A percentile compares a stretch with the other conserved stretches of the same genome.
These are phyloP conservation scores for Blastobotrys apis DNA, from an alignment of 1,139 yeast genomes.

Conservation along the genomic window DNA sequence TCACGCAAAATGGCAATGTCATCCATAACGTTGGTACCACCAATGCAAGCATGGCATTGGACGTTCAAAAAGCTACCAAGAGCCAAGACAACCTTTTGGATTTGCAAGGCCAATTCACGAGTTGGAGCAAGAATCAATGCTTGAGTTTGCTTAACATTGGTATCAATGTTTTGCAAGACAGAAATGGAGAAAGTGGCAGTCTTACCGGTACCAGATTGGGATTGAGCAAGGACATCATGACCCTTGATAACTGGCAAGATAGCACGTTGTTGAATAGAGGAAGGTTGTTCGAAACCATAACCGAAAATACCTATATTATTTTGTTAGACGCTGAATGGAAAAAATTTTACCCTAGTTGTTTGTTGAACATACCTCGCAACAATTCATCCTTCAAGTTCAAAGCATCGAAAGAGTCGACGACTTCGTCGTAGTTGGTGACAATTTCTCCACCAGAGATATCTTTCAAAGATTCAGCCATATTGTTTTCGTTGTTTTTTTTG, in stretches of 20 bases:
- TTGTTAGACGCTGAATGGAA: too few relatives aligned
- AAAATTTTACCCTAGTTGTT: too few relatives aligned
- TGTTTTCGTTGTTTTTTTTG: conserved; percentile 13
- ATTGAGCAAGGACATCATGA: conserved; percentile 91
- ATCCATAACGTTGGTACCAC: conserved; percentile 82
- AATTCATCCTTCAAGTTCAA: conserved; percentile 42
- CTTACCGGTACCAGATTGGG: conserved; percentile 97
- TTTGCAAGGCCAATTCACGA: conserved; percentile 87
- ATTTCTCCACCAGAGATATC: conserved; percentile 82
- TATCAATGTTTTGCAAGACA: conserved; percentile 74
- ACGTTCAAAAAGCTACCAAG: conserved; percentile 81
- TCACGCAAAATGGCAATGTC: conserved; percentile 67
- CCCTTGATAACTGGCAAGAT: conserved; percentile 89
- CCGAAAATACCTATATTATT: conserved; percentile 86
- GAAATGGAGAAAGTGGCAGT: conserved; percentile 96
- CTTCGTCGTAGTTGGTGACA: conserved; percentile 97
- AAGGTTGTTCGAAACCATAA: conserved; percentile 91
- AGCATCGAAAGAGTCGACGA: conserved; percentile 61
- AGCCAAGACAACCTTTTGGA: conserved; percentile 76
- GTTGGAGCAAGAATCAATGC: conserved; percentile 93
- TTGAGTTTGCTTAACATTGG: conserved; percentile 50
- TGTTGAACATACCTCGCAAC: conserved; percentile 41
- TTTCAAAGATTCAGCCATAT: conserved; percentile 54
- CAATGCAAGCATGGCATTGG: conserved; percentile 86
- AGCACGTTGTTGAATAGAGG: conserved; percentile 93